A percentile compares a stretch with the other conserved stretches of the same genome.
Evolutionary conservation across 1,284 basidiomycete species (phyloP).

Genomic region (Ganoderma lingzhi): DNA sequence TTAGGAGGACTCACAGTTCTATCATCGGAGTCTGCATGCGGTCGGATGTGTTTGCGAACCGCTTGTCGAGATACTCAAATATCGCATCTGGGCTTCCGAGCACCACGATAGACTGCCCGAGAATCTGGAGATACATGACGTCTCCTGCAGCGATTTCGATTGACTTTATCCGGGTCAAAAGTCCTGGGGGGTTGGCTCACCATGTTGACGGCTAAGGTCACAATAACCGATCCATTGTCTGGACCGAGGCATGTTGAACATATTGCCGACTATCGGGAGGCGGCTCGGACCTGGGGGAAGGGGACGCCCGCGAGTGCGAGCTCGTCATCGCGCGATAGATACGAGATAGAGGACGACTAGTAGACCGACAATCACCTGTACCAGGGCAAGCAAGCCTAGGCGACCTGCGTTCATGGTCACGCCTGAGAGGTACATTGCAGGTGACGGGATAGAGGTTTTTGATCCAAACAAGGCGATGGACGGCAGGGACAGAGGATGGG

Average conservation of each 20-base stretch:
- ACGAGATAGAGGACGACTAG: background rate
- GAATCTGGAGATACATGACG: background rate
- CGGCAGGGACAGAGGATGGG: too few relatives aligned
- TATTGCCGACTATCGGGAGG: conserved; percentile 12
- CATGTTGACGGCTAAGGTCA: conserved; percentile 5
- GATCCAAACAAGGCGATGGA: too few relatives aligned
- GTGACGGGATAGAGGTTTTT: too few relatives aligned
- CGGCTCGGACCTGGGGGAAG: conserved; percentile 17
- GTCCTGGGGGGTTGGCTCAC: too few relatives aligned
- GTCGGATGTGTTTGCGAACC: conserved; percentile 9
- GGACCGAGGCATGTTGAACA: conserved; percentile 9
- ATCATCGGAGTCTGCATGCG: background rate
- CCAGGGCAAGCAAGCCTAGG: background rate
- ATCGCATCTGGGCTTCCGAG: background rate
- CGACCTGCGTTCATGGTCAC: too few relatives aligned
- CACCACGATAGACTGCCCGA: background rate
- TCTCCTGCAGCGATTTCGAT: too few relatives aligned
- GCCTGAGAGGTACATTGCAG: too few relatives aligned
- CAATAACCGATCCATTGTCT: conserved; percentile 13
- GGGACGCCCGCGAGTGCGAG: conserved; percentile 5
- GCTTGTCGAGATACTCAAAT: conserved; percentile 8
- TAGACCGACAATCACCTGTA: background rate
- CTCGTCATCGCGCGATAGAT: background rate
- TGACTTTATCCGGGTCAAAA: too few relatives aligned
- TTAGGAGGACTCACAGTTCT: conserved; percentile 2